A percentile compares a stretch with the other conserved stretches of the same genome.
phyloP scores from a whole-genome alignment of 371 early-diverging fungal species.

The Choanephora cucurbitarum region DNA sequence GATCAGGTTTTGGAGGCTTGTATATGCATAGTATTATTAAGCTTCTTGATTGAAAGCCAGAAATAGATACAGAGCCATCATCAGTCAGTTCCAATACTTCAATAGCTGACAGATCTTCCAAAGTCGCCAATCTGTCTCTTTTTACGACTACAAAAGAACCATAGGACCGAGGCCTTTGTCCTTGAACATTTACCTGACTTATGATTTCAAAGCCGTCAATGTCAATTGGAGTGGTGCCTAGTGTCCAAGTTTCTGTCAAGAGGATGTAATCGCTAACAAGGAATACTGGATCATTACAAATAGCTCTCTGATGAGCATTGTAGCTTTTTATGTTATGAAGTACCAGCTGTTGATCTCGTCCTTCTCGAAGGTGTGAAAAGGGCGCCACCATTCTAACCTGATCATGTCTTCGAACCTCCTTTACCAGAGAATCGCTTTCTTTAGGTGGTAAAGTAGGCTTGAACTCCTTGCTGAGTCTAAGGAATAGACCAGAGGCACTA shows the following conservation, averaged over 20 bases:
- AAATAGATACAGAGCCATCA: neutral
- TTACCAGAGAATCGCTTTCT: neutral
- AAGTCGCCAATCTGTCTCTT: neutral
- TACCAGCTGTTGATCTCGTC: neutral
- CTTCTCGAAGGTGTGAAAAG: slow-evolving; percentile 1
- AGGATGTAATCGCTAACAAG: neutral
- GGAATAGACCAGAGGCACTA: neutral
- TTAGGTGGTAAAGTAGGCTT: neutral
- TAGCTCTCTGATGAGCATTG: neutral
- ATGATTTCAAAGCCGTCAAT: neutral
- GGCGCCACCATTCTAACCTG: neutral
- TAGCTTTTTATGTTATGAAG: slow-evolving; percentile 2
- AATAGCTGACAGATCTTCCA: neutral
- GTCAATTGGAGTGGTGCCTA: no score
- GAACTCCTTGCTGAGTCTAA: neutral
- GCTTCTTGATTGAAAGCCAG: neutral
- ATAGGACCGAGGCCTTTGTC: neutral
- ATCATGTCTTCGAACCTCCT: neutral
- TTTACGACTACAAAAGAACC: neutral
- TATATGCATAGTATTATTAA: neutral
- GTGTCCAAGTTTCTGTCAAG: slow-evolving; percentile 3
- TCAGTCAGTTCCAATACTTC: neutral
- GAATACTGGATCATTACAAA: neutral
- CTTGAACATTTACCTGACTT: neutral
- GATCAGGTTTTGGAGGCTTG: neutral